phyloP scores from a whole-genome alignment of 768 basidiomycete species.

The Tephrocybe sp. region DNA sequence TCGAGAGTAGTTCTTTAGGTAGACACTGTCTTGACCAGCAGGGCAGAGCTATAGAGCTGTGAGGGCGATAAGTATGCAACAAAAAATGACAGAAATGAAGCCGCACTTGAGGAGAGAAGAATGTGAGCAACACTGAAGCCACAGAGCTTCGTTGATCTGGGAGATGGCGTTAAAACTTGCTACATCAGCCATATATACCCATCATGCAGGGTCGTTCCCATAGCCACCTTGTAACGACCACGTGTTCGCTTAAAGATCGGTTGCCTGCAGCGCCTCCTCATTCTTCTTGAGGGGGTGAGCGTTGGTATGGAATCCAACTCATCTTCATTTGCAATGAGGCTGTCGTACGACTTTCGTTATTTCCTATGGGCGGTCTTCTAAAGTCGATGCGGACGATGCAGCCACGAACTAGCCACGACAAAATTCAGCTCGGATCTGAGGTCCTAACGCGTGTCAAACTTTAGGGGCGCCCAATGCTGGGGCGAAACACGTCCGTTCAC shows the following conservation, averaged over 20 bases:
- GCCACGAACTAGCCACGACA: too few relatives aligned
- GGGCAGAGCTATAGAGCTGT: constrained; percentile 31
- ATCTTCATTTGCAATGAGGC: neutral
- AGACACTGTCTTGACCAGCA: constrained; percentile 50
- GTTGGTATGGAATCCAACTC: constrained; percentile 8
- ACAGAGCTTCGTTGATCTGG: constrained; percentile 9
- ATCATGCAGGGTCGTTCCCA: constrained; percentile 11
- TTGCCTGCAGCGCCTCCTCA: constrained; percentile 7
- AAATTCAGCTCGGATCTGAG: too few relatives aligned
- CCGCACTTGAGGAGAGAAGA: constrained; percentile 9
- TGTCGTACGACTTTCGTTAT: neutral
- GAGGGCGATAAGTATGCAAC: neutral
- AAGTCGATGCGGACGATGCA: neutral
- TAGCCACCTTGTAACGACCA: constrained; percentile 16
- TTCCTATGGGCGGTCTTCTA: too few relatives aligned
- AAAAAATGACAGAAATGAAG: neutral
- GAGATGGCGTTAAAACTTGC: neutral
- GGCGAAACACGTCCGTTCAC: too few relatives aligned
- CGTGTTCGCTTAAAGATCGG: constrained; percentile 1
- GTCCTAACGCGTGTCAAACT: too few relatives aligned
- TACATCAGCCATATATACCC: constrained; percentile 8
- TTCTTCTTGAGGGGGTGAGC: neutral
- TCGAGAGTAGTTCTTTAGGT: constrained; percentile 24
- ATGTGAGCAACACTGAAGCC: constrained; percentile 18
- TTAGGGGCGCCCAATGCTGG: too few relatives aligned